phyloP scores from a whole-genome alignment of 768 basidiomycete genomes.

The Tricholoma sp. region DNA sequence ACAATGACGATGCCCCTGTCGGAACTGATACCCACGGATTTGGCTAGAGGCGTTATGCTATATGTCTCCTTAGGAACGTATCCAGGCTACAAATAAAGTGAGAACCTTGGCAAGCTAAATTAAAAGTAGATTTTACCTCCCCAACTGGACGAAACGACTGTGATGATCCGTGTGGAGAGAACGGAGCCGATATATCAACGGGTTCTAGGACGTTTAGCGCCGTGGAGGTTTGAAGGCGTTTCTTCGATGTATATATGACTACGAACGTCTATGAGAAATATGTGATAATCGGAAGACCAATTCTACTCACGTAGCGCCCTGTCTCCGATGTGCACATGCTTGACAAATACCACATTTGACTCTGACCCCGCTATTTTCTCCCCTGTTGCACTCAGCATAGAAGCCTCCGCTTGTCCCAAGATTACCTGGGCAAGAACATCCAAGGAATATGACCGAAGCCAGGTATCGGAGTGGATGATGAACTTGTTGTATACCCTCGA shows the following conservation, averaged over 20 bases:
- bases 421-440: conserved; percentile 62
- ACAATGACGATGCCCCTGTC: conserved; percentile 60
- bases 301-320: conserved; percentile 49
- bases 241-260: conserved; percentile 72
- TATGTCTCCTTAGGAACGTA: conserved; percentile 70
- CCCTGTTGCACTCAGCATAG: conserved; percentile 47
- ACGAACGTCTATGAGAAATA: not conserved
- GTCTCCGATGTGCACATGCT: conserved; percentile 46
- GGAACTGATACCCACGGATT: conserved; percentile 62
- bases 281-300: not conserved
- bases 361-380: conserved; percentile 58
- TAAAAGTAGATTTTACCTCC: conserved; percentile 38
- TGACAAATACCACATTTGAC: conserved; percentile 56
- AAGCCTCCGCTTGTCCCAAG: conserved; percentile 39
- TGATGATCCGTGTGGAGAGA: conserved; percentile 30
- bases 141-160: conserved; percentile 58
- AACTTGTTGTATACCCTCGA: conserved; percentile 56
- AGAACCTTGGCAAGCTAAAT: not conserved
- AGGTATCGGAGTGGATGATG: conserved; percentile 55
- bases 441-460: conserved; percentile 62
- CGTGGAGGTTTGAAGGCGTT: conserved; percentile 48
- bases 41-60: conserved; percentile 52
- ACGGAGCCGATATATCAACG: conserved; percentile 30
- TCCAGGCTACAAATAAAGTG: conserved; percentile 43
- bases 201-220: conserved; percentile 58